Base-by-base conservation (phyloP, 2,329 filamentous ascomycete genomes). In the Calcarisporium arbuscula region DNA sequence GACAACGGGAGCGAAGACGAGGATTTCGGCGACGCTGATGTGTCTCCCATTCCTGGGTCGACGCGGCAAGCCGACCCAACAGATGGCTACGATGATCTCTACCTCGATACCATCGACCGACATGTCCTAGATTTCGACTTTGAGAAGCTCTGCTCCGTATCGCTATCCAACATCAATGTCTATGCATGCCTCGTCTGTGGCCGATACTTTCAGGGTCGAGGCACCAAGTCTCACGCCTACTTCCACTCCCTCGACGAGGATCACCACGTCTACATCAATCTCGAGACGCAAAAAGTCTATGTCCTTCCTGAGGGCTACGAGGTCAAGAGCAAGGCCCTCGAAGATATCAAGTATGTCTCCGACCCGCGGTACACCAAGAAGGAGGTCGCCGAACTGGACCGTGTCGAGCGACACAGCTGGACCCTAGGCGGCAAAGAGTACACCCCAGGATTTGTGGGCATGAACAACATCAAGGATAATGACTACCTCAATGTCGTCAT, bases 391-490 rank as follows among this genome's bases (percentile, higher is more conserved):
- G 77, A 78, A 50, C 65, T 96, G 45, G 92, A 96, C 62, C 75
- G 79, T 34, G 65, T 68, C 34, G 70, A 71, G 52, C 70, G 47
- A 21, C 49, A 67, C 14, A 76, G 78, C 28, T 88, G 82, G 74
- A 90, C 94, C 51, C 71, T 96, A 27, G 70, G 72, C 32, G 87
- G 87, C 43, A 85, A 83, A 60, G 79, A 84, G 56, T 98, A 98
- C 62, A 82, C 82, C 46, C 92, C 92, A 15, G 90, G 92, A 6
- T 98, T 89, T 56, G 87, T 98, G 41, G 92, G 92, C 46, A 94
- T 98, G 85, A 98, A 98, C 72, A 98, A 98, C 64, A 95, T 98
- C 71, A 98, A 98, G 62, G 87, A 92, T 39, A 98, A 98, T 64
- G 92, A 98, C 67, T 98, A 98, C 64, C 74, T 96, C 54, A 98